Evolutionary conservation across 352 stramenopile species (phyloP).

Genomic region (Aphanomyces cochlioides): DNA sequence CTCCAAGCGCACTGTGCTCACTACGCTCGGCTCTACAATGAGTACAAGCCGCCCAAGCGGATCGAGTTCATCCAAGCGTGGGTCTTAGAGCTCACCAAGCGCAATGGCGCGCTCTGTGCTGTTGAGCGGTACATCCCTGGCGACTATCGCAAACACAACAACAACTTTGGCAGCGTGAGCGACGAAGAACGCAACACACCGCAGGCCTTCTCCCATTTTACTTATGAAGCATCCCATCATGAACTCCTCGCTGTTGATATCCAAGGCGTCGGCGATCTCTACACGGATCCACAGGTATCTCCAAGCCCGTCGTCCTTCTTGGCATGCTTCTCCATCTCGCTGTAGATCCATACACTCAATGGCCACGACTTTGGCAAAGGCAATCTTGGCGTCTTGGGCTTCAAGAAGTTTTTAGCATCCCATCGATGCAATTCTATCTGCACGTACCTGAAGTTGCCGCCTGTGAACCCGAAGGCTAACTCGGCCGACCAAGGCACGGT

Average conservation of each 20-base stretch:
- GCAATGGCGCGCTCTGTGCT: conserved; percentile 63
- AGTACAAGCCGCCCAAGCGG: conserved; percentile 72
- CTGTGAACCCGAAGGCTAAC: conserved; percentile 65
- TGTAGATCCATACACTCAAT: conserved; percentile 80
- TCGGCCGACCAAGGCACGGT: conserved; percentile 56
- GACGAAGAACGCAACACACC: conserved; percentile 82
- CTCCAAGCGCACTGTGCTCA: conserved; percentile 80
- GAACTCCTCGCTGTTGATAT: conserved; percentile 92
- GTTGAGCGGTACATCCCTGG: conserved; percentile 79
- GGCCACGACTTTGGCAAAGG: conserved; percentile 85
- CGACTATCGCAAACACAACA: conserved; percentile 87
- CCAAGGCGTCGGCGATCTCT: conserved; percentile 93
- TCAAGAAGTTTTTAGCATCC: conserved; percentile 84
- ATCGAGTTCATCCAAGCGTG: conserved; percentile 80
- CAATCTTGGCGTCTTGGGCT: conserved; percentile 76
- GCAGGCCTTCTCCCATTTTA: conserved; percentile 92
- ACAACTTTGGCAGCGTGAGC: conserved; percentile 83
- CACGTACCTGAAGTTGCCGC: conserved; percentile 76
- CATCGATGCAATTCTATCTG: conserved; percentile 88
- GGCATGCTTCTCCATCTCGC: too few species aligned
- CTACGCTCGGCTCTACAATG: conserved; percentile 85
- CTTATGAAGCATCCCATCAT: conserved; percentile 91
- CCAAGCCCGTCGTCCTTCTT: too few species aligned
- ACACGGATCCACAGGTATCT: conserved; percentile 90
- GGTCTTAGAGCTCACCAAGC: conserved; percentile 75